phyloP scores from a whole-genome alignment of 208 protist genomes.

The Angomonas desouzai region DNA sequence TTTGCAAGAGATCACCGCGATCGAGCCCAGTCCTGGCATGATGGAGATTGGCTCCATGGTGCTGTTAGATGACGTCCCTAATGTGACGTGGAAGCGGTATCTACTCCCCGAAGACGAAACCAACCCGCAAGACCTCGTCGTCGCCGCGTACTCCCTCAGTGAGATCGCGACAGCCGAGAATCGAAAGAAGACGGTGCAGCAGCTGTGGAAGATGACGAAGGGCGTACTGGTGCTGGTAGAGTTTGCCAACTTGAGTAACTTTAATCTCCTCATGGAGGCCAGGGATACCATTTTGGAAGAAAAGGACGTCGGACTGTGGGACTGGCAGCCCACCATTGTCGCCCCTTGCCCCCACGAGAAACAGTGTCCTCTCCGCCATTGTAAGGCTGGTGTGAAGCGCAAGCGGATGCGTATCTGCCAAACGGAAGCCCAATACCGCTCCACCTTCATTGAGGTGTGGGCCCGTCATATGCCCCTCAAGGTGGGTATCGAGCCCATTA shows the following conservation, averaged over 20 bases:
- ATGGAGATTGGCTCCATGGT: conserved; percentile 90
- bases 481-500: conserved; percentile 81
- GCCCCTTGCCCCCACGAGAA: conserved; percentile 82
- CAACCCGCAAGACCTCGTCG: conserved; percentile 79
- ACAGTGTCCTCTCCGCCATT: conserved; percentile 79
- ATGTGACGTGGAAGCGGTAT: conserved; percentile 86
- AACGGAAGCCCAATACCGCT: conserved; percentile 77
- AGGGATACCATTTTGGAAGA: conserved; percentile 81
- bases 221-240: conserved; percentile 80
- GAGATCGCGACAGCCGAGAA: conserved; percentile 66
- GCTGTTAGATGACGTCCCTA: conserved; percentile 81
- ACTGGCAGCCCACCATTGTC: conserved; percentile 87
- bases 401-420: conserved; percentile 85
- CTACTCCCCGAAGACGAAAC: conserved; percentile 77
- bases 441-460: conserved; percentile 87
- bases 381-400: conserved; percentile 78
- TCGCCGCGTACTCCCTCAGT: conserved; percentile 82
- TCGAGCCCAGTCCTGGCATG: conserved; percentile 87
- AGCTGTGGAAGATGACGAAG: conserved; percentile 88
- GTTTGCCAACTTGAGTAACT: conserved; percentile 82
- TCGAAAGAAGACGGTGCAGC: conserved; percentile 59
- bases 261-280: conserved; percentile 88
- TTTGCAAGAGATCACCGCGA: conserved; percentile 75
- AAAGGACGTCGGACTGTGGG: conserved; percentile 82
- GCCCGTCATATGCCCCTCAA: conserved; percentile 72